Evolutionary conservation across 2,329 filamentous ascomycete genomes (phyloP).

Genomic region (Fusarium keratoplasticum): DNA sequence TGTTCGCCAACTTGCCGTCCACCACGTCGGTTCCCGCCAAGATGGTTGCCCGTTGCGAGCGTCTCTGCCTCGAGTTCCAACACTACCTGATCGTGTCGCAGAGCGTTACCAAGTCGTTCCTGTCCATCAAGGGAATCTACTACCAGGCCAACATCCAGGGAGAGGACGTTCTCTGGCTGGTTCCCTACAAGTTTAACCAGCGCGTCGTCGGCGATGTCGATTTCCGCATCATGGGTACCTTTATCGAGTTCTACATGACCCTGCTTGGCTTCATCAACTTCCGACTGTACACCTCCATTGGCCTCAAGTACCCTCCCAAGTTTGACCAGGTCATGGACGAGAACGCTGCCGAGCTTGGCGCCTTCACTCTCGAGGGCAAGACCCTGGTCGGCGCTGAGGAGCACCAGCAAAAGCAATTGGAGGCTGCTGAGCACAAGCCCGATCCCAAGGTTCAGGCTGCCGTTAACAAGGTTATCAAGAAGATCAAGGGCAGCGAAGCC

Average conservation of each 20-base stretch:
- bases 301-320: slow-evolving; percentile 94
- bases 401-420: slow-evolving; percentile 65
- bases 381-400: slow-evolving; percentile 69
- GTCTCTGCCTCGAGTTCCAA: slow-evolving; percentile 93
- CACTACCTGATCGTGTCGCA: slow-evolving; percentile 96
- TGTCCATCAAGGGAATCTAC: slow-evolving; percentile 99
- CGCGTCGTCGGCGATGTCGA: slow-evolving; percentile 93
- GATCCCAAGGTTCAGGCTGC: slow-evolving; percentile 73
- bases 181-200: slow-evolving; percentile 98
- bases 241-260: slow-evolving; percentile 98
- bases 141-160: slow-evolving; percentile 98
- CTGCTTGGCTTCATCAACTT: slow-evolving; percentile 97
- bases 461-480: slow-evolving; percentile 76
- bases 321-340: slow-evolving; percentile 91
- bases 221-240: slow-evolving; percentile 99
- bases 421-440: slow-evolving; percentile 60
- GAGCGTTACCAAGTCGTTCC: slow-evolving; percentile 92
- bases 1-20: slow-evolving; percentile 96
- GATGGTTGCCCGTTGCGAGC: slow-evolving; percentile 95
- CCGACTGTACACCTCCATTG: slow-evolving; percentile 89
- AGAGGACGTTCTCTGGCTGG: slow-evolving; percentile 96
- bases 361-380: slow-evolving; percentile 86
- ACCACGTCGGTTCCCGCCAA: slow-evolving; percentile 91
- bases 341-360: slow-evolving; percentile 87
- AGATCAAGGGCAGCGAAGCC: slow-evolving; percentile 69